These are phyloP conservation scores for Eucalyptus sideroxylon DNA, from an alignment of 345 rosid species.

Conservation along the genomic window DNA sequence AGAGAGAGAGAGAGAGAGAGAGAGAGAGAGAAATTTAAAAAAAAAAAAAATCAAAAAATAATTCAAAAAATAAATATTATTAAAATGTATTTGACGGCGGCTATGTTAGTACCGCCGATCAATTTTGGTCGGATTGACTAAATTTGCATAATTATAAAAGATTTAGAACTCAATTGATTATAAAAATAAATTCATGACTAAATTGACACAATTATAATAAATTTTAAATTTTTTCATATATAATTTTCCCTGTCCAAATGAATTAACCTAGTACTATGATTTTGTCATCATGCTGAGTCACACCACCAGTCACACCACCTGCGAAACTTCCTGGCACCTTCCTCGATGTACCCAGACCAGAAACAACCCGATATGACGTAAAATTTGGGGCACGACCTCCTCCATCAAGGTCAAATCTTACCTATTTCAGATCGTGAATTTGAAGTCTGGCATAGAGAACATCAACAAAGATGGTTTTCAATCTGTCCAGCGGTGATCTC, in stretches of 20 bases:
- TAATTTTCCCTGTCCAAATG: neutral
- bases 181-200: rapidly evolving
- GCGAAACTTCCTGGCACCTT: neutral
- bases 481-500: neutral
- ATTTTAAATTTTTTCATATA: no score
- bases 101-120: rapidly evolving
- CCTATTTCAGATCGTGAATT: neutral
- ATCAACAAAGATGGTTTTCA: neutral
- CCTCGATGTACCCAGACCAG: neutral
- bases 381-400: neutral
- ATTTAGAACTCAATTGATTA: rapidly evolving
- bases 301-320: neutral
- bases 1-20: no score
- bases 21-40: rapidly evolving
- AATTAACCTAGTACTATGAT: neutral
- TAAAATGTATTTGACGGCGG: rapidly evolving
- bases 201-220: no score
- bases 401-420: neutral
- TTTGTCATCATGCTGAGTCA: neutral
- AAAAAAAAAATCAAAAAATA: no score
- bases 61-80: no score
- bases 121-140: no score
- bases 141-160: rapidly evolving
- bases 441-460: neutral
- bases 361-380: neutral